Evolutionary conservation across 768 basidiomycete species (phyloP).

Genomic region (Trametes villosa): DNA sequence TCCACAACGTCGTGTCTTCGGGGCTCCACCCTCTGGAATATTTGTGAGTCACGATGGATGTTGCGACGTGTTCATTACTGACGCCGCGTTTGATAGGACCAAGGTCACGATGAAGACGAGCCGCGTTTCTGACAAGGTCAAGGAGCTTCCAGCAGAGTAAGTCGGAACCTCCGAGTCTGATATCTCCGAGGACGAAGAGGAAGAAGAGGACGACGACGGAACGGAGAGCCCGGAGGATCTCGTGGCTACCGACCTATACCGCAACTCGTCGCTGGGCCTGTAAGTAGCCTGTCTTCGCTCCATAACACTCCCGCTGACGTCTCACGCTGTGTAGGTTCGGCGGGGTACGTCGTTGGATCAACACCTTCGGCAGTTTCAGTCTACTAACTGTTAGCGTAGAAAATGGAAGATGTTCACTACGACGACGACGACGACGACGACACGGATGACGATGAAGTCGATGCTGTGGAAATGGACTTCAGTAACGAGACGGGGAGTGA

Average conservation of each 20-base stretch:
- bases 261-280: conserved; percentile 97
- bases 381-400: conserved; percentile 48
- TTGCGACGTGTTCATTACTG: no score
- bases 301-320: background rate
- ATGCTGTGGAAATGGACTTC: conserved; percentile 87
- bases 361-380: no score
- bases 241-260: conserved; percentile 92
- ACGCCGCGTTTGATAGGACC: conserved; percentile 39
- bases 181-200: conserved; percentile 51
- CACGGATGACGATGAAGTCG: conserved; percentile 80
- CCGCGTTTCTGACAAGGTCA: conserved; percentile 66
- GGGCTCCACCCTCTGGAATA: conserved; percentile 89
- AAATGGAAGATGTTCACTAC: conserved; percentile 83
- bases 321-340: conserved; percentile 53
- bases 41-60: no score
- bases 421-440: conserved; percentile 78
- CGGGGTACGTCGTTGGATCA: conserved; percentile 67
- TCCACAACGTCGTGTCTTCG: conserved; percentile 82
- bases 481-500: conserved; percentile 84
- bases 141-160: conserved; percentile 56
- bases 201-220: conserved; percentile 64
- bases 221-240: conserved; percentile 61
- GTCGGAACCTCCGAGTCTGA: conserved; percentile 51
- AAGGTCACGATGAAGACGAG: conserved; percentile 99
- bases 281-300: conserved; percentile 39